Evolutionary conservation across 768 basidiomycete genomes (phyloP).

Genomic region (Cytidiella melzeri): DNA sequence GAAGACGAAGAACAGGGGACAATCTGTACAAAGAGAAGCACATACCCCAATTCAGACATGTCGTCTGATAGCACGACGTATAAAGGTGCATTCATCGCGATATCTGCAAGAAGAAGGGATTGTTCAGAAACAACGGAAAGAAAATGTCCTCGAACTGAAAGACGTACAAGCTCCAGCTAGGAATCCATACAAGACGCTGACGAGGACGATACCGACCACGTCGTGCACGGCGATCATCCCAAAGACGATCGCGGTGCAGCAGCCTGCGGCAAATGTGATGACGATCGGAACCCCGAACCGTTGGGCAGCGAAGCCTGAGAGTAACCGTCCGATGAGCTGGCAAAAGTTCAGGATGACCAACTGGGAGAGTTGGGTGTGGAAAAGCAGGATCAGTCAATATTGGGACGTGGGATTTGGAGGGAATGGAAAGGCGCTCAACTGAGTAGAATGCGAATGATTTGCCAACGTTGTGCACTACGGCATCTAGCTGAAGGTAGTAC

Average conservation of each 20-base stretch:
- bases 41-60: slow-evolving; percentile 21
- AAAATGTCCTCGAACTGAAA: too few relatives aligned
- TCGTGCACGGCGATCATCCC: slow-evolving; percentile 25
- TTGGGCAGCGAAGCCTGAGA: slow-evolving; percentile 26
- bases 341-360: slow-evolving; percentile 27
- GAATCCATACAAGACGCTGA: slow-evolving; percentile 34
- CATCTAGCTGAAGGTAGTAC: slow-evolving; percentile 23
- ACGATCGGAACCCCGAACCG: slow-evolving; percentile 24
- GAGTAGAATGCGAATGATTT: slow-evolving; percentile 23
- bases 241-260: slow-evolving; percentile 22
- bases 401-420: not conserved
- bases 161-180: slow-evolving; percentile 26
- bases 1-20: not conserved
- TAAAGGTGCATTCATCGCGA: slow-evolving; percentile 23
- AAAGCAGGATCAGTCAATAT: too few relatives aligned
- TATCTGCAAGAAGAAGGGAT: slow-evolving; percentile 22
- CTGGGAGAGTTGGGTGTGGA: slow-evolving; percentile 3
- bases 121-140: not conserved
- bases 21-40: not conserved
- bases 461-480: slow-evolving; percentile 12
- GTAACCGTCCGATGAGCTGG: slow-evolving; percentile 24
- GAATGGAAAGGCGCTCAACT: slow-evolving; percentile 9
- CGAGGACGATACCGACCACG: slow-evolving; percentile 23
- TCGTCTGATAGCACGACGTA: slow-evolving; percentile 14
- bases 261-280: slow-evolving; percentile 19